Base-by-base conservation (phyloP, 345 rosid species). In the Melaleuca quinquenervia region DNA sequence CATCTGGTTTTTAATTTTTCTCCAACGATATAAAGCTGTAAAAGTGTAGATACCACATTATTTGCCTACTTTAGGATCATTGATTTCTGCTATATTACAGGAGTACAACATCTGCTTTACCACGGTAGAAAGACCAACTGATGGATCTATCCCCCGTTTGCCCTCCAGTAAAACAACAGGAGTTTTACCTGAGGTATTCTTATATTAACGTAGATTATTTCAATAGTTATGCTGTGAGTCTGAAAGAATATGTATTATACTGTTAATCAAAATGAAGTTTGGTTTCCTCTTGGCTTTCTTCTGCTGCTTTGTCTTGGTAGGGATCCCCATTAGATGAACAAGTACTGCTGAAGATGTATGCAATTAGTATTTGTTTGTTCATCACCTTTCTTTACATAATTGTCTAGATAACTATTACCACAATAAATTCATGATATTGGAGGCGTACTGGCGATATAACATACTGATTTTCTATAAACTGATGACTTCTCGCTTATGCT, bases 81-180 rank as follows among this genome's bases (percentile, higher is more conserved):
- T 82, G 51, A 24, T 74, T 86, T 89, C 70, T 64, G 78, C 78
- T 32, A 84, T 86, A 84, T 88, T 87, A 70, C 95, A 96, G 99
- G 99, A 97, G 91, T 97, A 95, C 84, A 97, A 97, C 88, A 96
- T 97, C 88, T 96, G 99, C 89, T 96, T 96, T 90, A 97, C 99
- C n/a, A 97, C 99, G 3, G 95, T 96, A 78, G 94, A 95, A 90
- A 95, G 94, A 88, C 91, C 96, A 88, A 85, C 91, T n/a, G 99
- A 96, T 52, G 98, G 95, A 64, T 89, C 91, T 86, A 87, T 91
- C 89, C 96, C 96, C 36, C 90, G 89, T 76, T 93, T 97, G 89
- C 99, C 99, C 50, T 89, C 90, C 29, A 90, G 93, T 90, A 92
- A 91, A 89, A 91, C 93, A 90, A 85, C 94, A 86, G 99, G 99